These are phyloP conservation scores for Ceratobasidium sp. DNA, from an alignment of 1,284 basidiomycete species.

Conservation along the genomic window DNA sequence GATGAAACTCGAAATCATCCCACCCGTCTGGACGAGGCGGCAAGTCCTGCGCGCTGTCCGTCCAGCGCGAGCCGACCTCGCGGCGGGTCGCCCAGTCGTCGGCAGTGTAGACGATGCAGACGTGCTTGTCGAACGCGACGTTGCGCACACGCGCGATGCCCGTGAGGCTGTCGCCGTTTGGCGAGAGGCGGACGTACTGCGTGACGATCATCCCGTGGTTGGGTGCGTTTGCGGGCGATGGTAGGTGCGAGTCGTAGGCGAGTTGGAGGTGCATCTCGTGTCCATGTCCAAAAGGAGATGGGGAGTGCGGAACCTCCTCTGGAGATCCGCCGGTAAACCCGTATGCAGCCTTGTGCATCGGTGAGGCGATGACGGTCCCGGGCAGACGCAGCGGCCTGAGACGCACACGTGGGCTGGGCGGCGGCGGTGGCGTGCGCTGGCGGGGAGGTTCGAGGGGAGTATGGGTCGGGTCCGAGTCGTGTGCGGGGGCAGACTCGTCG, in stretches of 20 bases:
- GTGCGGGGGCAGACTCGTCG: constrained; percentile 34
- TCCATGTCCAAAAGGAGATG: background rate
- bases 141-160: constrained; percentile 31
- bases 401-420: constrained; percentile 22
- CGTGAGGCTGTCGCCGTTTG: constrained; percentile 1
- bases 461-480: constrained; percentile 35
- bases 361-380: constrained; percentile 30
- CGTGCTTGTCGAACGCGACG: constrained; percentile 28
- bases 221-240: constrained; percentile 19
- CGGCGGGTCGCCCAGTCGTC: constrained; percentile 24
- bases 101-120: constrained; percentile 16
- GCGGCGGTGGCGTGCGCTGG: background rate
- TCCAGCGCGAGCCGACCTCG: constrained; percentile 28
- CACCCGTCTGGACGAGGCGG: constrained; percentile 32
- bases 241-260: constrained; percentile 28
- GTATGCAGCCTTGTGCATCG: constrained; percentile 5
- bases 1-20: constrained; percentile 34
- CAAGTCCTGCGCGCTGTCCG: background rate
- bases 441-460: constrained; percentile 25
- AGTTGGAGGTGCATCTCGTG: constrained; percentile 15
- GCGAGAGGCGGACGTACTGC: constrained; percentile 6
- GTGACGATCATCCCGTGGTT: constrained; percentile 25
- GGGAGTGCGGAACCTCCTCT: background rate
- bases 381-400: constrained; percentile 26
- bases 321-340: constrained; percentile 1